Conservation (phyloP, 2,329 filamentous ascomycete genomes). For the Clathrospora elynae region DNA sequence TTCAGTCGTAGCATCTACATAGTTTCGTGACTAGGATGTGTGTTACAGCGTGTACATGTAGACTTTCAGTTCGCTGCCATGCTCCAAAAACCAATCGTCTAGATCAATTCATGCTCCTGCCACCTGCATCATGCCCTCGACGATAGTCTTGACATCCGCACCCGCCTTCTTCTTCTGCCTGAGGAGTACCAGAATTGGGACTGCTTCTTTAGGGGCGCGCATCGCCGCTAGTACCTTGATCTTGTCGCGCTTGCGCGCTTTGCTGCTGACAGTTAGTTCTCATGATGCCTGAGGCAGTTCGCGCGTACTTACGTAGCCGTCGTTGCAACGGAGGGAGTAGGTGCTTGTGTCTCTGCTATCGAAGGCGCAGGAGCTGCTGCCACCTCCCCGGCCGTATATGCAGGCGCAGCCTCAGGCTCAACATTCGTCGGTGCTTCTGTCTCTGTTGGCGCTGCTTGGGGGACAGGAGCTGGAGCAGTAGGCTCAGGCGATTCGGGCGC, state of each 20-base stretch:
- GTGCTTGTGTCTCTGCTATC: not conserved
- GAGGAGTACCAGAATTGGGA: conserved; percentile 22
- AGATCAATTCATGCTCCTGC: conserved; percentile 12
- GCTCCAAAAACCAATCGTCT: conserved; percentile 6
- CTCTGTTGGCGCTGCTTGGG: not conserved
- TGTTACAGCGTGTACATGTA: no score
- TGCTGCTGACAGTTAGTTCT: conserved; percentile 6
- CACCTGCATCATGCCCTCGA: conserved; percentile 14
- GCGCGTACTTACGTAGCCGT: conserved; percentile 8
- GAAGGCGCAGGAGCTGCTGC: not conserved
- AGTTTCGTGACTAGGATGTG: no score
- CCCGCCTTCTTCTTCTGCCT: conserved; percentile 32
- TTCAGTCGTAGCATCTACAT: no score
- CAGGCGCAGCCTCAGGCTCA: conserved; percentile 6
- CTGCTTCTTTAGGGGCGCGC: conserved; percentile 16
- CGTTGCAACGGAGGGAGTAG: conserved; percentile 7
- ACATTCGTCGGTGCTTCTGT: conserved; percentile 2
- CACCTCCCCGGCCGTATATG: not conserved
- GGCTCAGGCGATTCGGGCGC: not conserved
- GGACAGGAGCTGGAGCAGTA: not conserved
- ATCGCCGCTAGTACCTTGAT: conserved; percentile 8
- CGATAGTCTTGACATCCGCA: conserved; percentile 26
- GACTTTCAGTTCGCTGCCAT: conserved; percentile 9
- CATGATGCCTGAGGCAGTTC: not conserved
- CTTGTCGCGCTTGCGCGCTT: conserved; percentile 14